Base-by-base conservation (phyloP, 2,329 filamentous ascomycete species). In the Periconia sp. region DNA sequence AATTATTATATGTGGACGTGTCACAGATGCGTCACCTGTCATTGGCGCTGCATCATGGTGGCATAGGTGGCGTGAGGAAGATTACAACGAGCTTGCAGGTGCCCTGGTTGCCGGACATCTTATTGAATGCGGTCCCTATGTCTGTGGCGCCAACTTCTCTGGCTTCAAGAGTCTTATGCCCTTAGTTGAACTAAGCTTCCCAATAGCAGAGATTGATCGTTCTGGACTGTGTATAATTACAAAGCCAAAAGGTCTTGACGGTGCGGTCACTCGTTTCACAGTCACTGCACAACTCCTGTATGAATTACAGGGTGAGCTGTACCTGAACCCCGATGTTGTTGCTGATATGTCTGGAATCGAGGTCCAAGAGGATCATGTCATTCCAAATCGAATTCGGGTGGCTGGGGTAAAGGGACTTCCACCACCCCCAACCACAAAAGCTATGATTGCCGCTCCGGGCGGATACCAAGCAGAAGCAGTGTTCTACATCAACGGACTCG, bases 61-160 rank as follows among this genome's bases (percentile, higher is more conserved):
- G 71, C 73, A 81, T 37, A 59, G 68, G 7, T 82, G 78, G 79
- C 46, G 48, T 1, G 66, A 73, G 11, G 68, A 64, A 0, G 68
- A 74, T 21, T 76, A 72, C 11, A 71, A 80, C 42, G 49, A 64
- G 16, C 61, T 82, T 3, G 78, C 79, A 0, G 75, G 75, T 0
- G 64, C 76, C 0, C 56, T 81, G 0, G 54, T 81, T 2, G 76
- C 77, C 0, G 78, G 75, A 1, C 77, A 81, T 57, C 56, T 81
- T 5, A 79, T 81, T 26, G 79, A 82, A 52, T 81, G 78, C 52
- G 73, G 71, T 0, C 67, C 74, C 0, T 81, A 81, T 35, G 75
- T 73, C 8, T 75, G 73, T 0, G 78, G 78, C 0, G 75, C 61
- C 1, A 80, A 81, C 48, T 81, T 78, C 42, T 67, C 75, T 0